phyloP scores from a whole-genome alignment of 495 filamentous ascomycete genomes.

The Penicillium atrosanguineum region DNA sequence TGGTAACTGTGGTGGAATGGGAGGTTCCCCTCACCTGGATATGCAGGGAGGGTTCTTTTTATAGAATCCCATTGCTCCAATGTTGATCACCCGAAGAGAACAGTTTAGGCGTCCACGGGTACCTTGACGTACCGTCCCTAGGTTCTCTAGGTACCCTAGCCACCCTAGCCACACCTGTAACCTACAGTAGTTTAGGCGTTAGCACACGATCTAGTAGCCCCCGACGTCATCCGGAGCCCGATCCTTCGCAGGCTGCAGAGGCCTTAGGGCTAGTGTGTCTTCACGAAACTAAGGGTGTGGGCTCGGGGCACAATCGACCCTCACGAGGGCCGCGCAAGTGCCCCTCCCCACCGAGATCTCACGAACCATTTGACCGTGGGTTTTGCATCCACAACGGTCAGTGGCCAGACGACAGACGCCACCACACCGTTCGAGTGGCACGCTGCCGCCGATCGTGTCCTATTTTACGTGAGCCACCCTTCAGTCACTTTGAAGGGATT shows the following conservation, averaged over 20 bases:
- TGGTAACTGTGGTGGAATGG: background rate
- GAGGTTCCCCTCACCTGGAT: background rate
- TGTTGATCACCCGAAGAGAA: background rate
- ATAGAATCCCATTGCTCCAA: background rate
- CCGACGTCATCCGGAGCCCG: conserved; percentile 15
- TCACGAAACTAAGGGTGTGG: background rate
- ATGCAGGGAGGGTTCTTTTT: conserved; percentile 2
- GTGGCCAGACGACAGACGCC: conserved; percentile 15
- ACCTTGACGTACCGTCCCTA: too few relatives aligned
- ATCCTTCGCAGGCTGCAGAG: background rate
- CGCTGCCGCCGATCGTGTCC: conserved; percentile 8
- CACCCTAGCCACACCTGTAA: too few relatives aligned
- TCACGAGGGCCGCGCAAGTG: conserved; percentile 17
- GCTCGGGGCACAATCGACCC: background rate
- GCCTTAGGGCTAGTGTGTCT: background rate
- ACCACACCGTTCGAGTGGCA: conserved; percentile 9
- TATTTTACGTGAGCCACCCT: conserved; percentile 4
- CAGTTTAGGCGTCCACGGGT: too few relatives aligned
- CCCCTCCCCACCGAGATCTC: conserved; percentile 14
- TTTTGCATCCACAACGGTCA: conserved; percentile 14
- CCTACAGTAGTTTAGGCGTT: too few relatives aligned
- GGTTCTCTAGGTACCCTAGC: too few relatives aligned
- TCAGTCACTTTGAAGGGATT: background rate
- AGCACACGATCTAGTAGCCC: conserved; percentile 4
- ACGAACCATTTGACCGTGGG: conserved; percentile 9